Conservation (phyloP, 345 rosid species). For the Dipteronia sinensis region DNA sequence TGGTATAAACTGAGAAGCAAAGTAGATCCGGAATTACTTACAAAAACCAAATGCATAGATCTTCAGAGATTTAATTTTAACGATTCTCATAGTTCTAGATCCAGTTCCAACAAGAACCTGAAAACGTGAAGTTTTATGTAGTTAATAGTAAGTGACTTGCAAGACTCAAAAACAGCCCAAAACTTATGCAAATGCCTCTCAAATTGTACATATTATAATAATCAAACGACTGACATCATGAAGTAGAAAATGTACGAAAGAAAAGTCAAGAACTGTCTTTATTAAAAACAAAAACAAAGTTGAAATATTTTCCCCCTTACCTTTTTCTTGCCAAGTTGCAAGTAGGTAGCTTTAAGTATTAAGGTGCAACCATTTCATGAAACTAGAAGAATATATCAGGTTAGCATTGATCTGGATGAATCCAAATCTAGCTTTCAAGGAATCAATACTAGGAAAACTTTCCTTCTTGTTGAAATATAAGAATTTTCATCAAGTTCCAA, state of each 20-base stretch:
- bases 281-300: background rate
- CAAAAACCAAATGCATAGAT: conserved; percentile 93
- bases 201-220: background rate
- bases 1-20: background rate
- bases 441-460: background rate
- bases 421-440: background rate
- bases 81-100: conserved; percentile 77
- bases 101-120: conserved; percentile 99
- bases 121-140: conserved; percentile 12
- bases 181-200: background rate
- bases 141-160: background rate
- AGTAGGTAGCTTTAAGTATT: background rate
- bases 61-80: conserved; percentile 77
- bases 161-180: background rate
- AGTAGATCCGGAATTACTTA: conserved; percentile 51
- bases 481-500: too few species aligned
- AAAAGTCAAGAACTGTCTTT: background rate
- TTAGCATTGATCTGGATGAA: background rate
- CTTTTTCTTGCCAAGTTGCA: too few species aligned
- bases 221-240: background rate
- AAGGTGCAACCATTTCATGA: background rate
- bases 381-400: background rate
- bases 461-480: background rate
- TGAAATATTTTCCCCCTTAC: background rate
- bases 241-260: background rate